These are phyloP conservation scores for Candida manassasensis DNA, from an alignment of 805 yeast genomes.

Conservation along the genomic window DNA sequence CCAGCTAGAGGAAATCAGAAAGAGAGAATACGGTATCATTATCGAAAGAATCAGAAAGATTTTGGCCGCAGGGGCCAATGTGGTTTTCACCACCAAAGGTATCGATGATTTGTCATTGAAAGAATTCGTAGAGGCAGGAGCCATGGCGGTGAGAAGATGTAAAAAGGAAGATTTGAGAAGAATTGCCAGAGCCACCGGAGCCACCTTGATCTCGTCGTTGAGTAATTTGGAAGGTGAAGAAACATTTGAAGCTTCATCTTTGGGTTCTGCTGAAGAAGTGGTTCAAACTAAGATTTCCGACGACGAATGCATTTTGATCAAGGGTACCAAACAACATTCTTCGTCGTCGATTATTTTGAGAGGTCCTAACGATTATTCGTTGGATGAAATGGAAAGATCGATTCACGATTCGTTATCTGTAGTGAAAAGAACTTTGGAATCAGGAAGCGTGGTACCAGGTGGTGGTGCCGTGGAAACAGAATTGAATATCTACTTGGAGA, in stretches of 20 bases:
- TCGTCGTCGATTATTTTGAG: constrained; percentile 88
- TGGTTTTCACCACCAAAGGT: constrained; percentile 88
- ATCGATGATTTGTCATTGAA: constrained; percentile 90
- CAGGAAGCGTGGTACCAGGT: constrained; percentile 94
- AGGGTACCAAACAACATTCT: constrained; percentile 87
- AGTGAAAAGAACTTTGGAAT: constrained; percentile 91
- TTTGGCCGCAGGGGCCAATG: constrained; percentile 86
- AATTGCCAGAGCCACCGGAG: constrained; percentile 98
- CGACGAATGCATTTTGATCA: constrained; percentile 91
- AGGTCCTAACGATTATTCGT: constrained; percentile 91
- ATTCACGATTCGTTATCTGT: constrained; percentile 91
- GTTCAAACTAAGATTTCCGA: constrained; percentile 87
- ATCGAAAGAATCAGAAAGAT: constrained; percentile 79
- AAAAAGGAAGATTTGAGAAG: constrained; percentile 94
- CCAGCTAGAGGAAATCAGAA: constrained; percentile 86
- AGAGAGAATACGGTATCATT: constrained; percentile 82
- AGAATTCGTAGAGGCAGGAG: constrained; percentile 85
- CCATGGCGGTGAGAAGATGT: constrained; percentile 95
- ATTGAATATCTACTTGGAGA: constrained; percentile 87
- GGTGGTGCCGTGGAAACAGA: constrained; percentile 99
- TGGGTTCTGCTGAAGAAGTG: constrained; percentile 90
- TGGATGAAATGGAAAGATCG: constrained; percentile 98
- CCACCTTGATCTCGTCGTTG: constrained; percentile 79
- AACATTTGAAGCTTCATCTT: constrained; percentile 74
- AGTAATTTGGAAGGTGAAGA: constrained; percentile 96